Evolutionary conservation across 2,329 filamentous ascomycete genomes (phyloP), one percentile per base, ranked within the genome.

Genomic region (Magnaporthiopsis incrustans): DNA sequence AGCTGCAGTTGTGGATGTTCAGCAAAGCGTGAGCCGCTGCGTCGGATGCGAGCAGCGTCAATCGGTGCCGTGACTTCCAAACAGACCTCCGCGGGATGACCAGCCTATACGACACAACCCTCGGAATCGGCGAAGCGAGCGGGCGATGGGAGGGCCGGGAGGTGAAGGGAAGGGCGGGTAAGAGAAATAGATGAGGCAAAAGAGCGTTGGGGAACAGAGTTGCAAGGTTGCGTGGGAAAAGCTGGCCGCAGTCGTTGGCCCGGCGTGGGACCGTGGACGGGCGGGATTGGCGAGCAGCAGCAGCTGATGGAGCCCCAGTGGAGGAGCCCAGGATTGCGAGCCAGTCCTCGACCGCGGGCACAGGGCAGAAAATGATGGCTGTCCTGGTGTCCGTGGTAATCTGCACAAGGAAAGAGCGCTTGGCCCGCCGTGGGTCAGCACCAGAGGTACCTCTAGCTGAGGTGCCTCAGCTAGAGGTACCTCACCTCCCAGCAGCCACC

Each of bases 121-220:
- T 53, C 44, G 44, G 44, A 25, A 53, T 22, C 22, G 44, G 44
- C 44, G 44, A 18, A 53, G 44, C 44, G 44, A 53, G 44, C 44
- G 44, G 44, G 44, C 44, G 44, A 53, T 53, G 44, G 18, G 18
- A 53, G 22, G 44, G 44, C 44, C 44, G 44, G 18, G 44, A 53
- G 44, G 44, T 53, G 18, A 22, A 53, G 44, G 44, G 44, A 18
- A 22, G 44, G 44, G n/a, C 18, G 22, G 44, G 18, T 53, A 53
- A 6, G 44, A 25, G 44, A 53, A 25, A 53, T n/a, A 53, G 44
- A 22, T 53, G 38, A 62, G 60, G 35, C 30, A 56, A 62, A 62
- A 38, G 60, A 62, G 60, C 27, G 60, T 62, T 62, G 60, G 60
- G 44, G 44, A 56, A 33, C 25, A 25, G 25, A 53, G 33, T 26